Evolutionary conservation across 805 yeast species (phyloP).

Genomic region (Saccharomycopsis fibuligera): DNA sequence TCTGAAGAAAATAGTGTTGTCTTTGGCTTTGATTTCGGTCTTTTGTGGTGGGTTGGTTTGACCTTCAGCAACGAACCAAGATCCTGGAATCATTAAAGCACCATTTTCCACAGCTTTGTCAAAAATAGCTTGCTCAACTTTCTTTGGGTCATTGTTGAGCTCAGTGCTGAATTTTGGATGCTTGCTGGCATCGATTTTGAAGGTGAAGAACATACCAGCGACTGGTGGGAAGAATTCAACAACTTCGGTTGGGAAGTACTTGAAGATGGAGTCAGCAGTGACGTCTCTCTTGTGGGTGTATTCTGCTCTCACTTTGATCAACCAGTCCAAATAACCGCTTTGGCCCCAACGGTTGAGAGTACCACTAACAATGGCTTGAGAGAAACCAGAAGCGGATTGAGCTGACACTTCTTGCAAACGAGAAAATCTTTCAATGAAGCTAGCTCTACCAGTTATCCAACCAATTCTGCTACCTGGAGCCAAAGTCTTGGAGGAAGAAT

Average conservation of each 20-base stretch:
- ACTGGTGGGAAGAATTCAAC: slow-evolving; percentile 51
- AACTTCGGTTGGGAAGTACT: slow-evolving; percentile 45
- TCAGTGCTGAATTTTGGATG: slow-evolving; percentile 69
- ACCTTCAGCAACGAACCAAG: slow-evolving; percentile 64
- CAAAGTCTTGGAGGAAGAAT: slow-evolving; percentile 83
- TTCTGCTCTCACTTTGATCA: slow-evolving; percentile 71
- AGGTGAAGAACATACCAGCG: slow-evolving; percentile 85
- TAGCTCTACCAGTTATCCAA: slow-evolving; percentile 74
- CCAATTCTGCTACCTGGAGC: slow-evolving; percentile 91
- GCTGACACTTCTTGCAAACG: slow-evolving; percentile 75
- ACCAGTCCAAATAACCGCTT: slow-evolving; percentile 82
- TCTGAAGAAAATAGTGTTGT: slow-evolving; percentile 61
- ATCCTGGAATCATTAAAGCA: slow-evolving; percentile 72
- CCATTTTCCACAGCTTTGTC: slow-evolving; percentile 56
- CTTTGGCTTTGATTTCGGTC: slow-evolving; percentile 33
- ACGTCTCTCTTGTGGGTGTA: slow-evolving; percentile 86
- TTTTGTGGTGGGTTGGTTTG: slow-evolving; percentile 55
- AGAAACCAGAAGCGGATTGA: slow-evolving; percentile 77
- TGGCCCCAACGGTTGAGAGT: slow-evolving; percentile 86
- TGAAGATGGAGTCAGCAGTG: slow-evolving; percentile 67
- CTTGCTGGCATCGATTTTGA: slow-evolving; percentile 64
- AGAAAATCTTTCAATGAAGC: slow-evolving; percentile 55
- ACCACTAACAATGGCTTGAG: slow-evolving; percentile 66
- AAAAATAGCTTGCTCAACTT: slow-evolving; percentile 59
- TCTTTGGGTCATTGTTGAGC: slow-evolving; percentile 48